Conservation (phyloP, 257 asterid genomes). For the Cynanchum wilfordii region DNA sequence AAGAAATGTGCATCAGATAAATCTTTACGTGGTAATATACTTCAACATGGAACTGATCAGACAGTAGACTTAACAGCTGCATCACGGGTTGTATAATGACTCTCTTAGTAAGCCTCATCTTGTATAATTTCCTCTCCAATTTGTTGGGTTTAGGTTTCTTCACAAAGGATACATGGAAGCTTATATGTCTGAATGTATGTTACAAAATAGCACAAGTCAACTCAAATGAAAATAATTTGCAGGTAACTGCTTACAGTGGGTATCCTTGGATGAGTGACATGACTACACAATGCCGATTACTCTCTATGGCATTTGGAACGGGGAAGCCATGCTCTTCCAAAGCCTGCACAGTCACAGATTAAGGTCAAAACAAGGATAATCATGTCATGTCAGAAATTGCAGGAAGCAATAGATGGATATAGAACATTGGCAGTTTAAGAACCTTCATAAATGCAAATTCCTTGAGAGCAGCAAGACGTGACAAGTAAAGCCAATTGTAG, state of each 20-base stretch:
- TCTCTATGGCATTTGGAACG: slow-evolving; percentile 93
- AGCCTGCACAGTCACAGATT: slow-evolving; percentile 53
- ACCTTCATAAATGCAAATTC: slow-evolving; percentile 99
- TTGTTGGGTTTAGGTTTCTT: neutral
- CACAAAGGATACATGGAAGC: neutral
- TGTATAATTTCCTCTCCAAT: neutral
- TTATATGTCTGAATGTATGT: neutral
- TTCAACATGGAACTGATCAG: neutral
- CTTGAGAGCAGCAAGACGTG: slow-evolving; percentile 96
- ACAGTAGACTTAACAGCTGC: neutral
- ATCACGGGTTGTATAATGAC: neutral
- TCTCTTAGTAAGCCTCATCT: neutral
- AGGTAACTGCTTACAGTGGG: slow-evolving; percentile 66
- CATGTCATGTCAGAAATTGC: neutral
- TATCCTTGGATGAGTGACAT: slow-evolving; percentile 95
- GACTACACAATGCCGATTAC: slow-evolving; percentile 90
- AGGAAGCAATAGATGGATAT: neutral
- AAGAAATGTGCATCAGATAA: neutral
- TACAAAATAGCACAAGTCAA: neutral
- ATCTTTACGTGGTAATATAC: neutral
- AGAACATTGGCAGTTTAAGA: neutral
- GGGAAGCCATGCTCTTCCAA: slow-evolving; percentile 86
- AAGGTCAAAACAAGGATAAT: neutral
- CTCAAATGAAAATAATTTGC: neutral
- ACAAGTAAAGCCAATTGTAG: slow-evolving; percentile 86